Evolutionary conservation across 23 red algal genomes (phyloP).

Genomic region (Pyropia haitanensis): DNA sequence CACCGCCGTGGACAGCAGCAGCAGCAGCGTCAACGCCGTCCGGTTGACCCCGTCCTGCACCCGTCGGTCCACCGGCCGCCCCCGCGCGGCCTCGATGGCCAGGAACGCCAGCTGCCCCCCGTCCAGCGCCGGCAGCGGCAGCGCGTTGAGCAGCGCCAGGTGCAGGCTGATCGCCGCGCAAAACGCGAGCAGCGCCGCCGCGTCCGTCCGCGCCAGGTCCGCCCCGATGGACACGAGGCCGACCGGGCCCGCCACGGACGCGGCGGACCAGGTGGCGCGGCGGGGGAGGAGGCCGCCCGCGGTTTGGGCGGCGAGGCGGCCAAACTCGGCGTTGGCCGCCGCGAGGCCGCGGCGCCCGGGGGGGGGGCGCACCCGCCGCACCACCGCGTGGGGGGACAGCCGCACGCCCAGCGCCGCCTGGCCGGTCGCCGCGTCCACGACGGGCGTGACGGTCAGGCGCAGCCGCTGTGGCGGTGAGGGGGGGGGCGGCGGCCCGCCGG

Average conservation of each 20-base stretch:
- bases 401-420: slow-evolving; percentile 59
- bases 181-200: slow-evolving; percentile 64
- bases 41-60: slow-evolving; percentile 77
- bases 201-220: slow-evolving; percentile 79
- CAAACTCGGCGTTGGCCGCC: slow-evolving; percentile 53
- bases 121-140: slow-evolving; percentile 92
- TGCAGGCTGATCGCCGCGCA: slow-evolving; percentile 79
- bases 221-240: slow-evolving; percentile 92
- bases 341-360: not conserved
- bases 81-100: slow-evolving; percentile 52
- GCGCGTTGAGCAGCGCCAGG: slow-evolving; percentile 86
- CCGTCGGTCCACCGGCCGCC: slow-evolving; percentile 42
- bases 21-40: slow-evolving; percentile 69
- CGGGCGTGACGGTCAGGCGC: slow-evolving; percentile 15
- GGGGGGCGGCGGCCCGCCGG: no score
- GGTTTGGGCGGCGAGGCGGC: slow-evolving; percentile 25
- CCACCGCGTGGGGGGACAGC: slow-evolving; percentile 40
- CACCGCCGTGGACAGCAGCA: slow-evolving; percentile 58
- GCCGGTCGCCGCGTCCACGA: slow-evolving; percentile 42
- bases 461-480: no score
- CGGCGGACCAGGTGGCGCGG: slow-evolving; percentile 20
- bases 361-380: slow-evolving; percentile 18
- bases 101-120: slow-evolving; percentile 92
- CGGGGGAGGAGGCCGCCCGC: slow-evolving; percentile 33
- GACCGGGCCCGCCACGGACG: slow-evolving; percentile 67